Evolutionary conservation across 73 alveolate genomes (phyloP).

Genomic region (Blepharisma japonicum): DNA sequence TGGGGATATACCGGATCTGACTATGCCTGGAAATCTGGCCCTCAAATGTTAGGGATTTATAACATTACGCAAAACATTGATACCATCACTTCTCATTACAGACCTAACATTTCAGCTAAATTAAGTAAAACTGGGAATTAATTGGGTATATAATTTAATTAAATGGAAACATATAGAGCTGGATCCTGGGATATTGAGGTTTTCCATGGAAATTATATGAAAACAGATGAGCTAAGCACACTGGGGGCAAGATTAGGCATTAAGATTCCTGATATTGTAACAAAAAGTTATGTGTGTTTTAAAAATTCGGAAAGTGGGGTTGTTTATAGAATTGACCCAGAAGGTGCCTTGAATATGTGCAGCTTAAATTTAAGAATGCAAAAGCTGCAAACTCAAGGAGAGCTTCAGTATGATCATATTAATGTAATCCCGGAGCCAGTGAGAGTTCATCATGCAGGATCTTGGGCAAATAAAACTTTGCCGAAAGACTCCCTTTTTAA

Average conservation of each 20-base stretch:
- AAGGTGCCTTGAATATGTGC: constrained; percentile 38
- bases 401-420: constrained; percentile 48
- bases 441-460: constrained; percentile 54
- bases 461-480: constrained; percentile 71
- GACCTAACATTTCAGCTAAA: too few species aligned
- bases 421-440: constrained; percentile 63
- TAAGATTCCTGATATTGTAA: not conserved
- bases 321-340: constrained; percentile 37
- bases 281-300: not conserved
- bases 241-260: not conserved
- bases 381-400: constrained; percentile 32
- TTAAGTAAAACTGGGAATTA: too few species aligned
- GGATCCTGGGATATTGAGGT: not conserved
- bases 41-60: too few species aligned
- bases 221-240: not conserved
- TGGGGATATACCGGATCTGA: constrained; percentile 43
- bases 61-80: too few species aligned
- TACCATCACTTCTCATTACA: too few species aligned
- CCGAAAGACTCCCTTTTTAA: constrained; percentile 55
- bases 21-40: constrained; percentile 32
- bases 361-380: constrained; percentile 39
- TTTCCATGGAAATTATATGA: not conserved
- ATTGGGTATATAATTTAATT: not conserved
- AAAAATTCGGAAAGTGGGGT: not conserved
- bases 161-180: constrained; percentile 18